Conservation (phyloP, 768 basidiomycete species). For the Macrolepiota dolichaula region DNA sequence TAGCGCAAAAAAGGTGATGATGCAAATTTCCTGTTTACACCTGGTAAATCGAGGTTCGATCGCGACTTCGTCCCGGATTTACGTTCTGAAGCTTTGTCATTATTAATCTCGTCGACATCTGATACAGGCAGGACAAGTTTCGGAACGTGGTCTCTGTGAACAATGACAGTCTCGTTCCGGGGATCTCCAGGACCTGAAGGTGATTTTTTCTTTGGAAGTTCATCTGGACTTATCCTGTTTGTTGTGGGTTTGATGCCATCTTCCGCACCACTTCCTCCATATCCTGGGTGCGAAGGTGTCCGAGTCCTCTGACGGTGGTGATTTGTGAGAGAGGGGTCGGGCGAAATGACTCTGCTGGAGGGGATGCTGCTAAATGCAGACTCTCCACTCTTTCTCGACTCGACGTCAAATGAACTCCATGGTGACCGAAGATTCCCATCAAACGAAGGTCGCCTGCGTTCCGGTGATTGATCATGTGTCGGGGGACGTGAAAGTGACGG, state of each 20-base stretch:
- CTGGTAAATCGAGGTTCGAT: not conserved
- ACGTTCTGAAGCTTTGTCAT: not conserved
- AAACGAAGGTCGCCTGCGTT: not conserved
- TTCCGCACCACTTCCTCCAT: conserved; percentile 3
- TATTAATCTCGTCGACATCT: not conserved
- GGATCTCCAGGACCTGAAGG: not conserved
- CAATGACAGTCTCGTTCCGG: not conserved
- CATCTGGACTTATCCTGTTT: not conserved
- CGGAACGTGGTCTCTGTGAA: not conserved
- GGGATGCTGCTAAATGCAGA: conserved; percentile 1
- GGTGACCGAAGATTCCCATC: conserved; percentile 1
- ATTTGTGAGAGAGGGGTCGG: not conserved
- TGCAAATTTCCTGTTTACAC: not conserved
- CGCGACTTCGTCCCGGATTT: not conserved
- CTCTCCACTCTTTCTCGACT: conserved; percentile 10
- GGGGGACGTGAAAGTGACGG: conserved; percentile 4
- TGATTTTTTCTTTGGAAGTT: not conserved
- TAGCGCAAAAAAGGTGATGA: conserved; percentile 1
- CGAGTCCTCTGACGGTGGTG: not conserved
- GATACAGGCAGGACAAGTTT: conserved; percentile 1
- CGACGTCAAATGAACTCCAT: conserved; percentile 4
- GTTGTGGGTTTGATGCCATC: not conserved
- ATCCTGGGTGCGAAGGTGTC: not conserved
- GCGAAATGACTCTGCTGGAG: conserved; percentile 4
- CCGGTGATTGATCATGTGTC: not conserved